These are phyloP conservation scores for Trichosanthes truncata DNA, from an alignment of 306 rosid genomes.

Conservation along the genomic window DNA sequence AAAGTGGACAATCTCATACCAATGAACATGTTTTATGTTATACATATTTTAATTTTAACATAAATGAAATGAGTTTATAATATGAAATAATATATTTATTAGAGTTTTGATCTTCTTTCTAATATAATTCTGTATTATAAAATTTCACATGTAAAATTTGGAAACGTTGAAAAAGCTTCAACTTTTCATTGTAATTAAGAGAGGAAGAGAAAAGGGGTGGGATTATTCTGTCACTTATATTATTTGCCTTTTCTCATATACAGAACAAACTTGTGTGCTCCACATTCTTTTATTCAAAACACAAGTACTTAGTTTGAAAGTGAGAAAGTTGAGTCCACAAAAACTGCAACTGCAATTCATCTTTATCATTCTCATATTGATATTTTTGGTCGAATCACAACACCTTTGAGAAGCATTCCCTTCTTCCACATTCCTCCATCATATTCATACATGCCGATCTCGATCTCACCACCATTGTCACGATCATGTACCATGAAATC, in stretches of 20 bases:
- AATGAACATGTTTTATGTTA: too few species aligned
- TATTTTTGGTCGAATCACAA: constrained; percentile 40
- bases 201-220: background rate
- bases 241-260: background rate
- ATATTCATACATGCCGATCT: constrained; percentile 41
- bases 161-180: too few species aligned
- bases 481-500: constrained; percentile 24
- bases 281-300: too few species aligned
- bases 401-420: constrained; percentile 56
- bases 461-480: constrained; percentile 30
- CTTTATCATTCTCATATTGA: background rate
- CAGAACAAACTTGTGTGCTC: background rate
- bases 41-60: too few species aligned
- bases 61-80: too few species aligned
- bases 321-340: background rate
- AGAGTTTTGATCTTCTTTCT: too few species aligned
- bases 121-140: too few species aligned
- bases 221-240: background rate
- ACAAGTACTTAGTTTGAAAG: too few species aligned
- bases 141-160: too few species aligned
- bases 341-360: background rate
- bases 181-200: too few species aligned
- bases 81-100: too few species aligned
- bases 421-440: constrained; percentile 55
- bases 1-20: too few species aligned